phyloP scores from a whole-genome alignment of 2,329 filamentous ascomycete species.

The Zymoseptoria crescenta region DNA sequence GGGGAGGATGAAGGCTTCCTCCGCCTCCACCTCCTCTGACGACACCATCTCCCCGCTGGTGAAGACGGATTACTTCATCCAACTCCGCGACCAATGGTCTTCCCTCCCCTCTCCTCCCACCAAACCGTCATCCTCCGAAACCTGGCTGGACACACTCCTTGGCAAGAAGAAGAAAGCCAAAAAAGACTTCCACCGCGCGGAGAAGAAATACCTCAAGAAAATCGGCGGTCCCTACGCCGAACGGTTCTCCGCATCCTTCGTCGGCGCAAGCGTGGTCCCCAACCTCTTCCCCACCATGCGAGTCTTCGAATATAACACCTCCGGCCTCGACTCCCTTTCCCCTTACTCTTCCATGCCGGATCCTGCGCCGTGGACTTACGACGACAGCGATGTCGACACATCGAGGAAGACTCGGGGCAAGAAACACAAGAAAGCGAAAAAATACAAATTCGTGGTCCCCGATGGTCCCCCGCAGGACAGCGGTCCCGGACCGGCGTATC shows the following conservation, averaged over 20 bases:
- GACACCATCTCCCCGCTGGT: slow-evolving; percentile 55
- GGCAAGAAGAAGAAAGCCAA: slow-evolving; percentile 34
- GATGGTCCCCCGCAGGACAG: slow-evolving; percentile 62
- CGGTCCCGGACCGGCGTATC: slow-evolving; percentile 83
- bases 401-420: slow-evolving; percentile 39
- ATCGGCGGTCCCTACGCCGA: slow-evolving; percentile 79
- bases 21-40: slow-evolving; percentile 6
- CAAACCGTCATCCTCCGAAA: slow-evolving; percentile 17
- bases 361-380: slow-evolving; percentile 9
- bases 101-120: slow-evolving; percentile 54
- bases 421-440: slow-evolving; percentile 47
- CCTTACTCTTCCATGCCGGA: slow-evolving; percentile 8
- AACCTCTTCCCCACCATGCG: slow-evolving; percentile 79
- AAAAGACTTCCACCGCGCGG: slow-evolving; percentile 46
- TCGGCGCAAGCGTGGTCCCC: slow-evolving; percentile 81
- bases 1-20: slow-evolving; percentile 31
- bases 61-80: slow-evolving; percentile 71
- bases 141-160: slow-evolving; percentile 19
- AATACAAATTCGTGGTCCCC: slow-evolving; percentile 50
- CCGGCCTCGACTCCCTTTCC: slow-evolving; percentile 51
- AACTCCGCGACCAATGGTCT: slow-evolving; percentile 71
- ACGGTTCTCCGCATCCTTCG: slow-evolving; percentile 71
- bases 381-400: slow-evolving; percentile 29
- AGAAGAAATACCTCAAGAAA: slow-evolving; percentile 50
- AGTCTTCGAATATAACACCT: slow-evolving; percentile 89